These are phyloP conservation scores for Talaromyces sp. DNA, from an alignment of 2,329 filamentous ascomycete species.

Conservation along the genomic window DNA sequence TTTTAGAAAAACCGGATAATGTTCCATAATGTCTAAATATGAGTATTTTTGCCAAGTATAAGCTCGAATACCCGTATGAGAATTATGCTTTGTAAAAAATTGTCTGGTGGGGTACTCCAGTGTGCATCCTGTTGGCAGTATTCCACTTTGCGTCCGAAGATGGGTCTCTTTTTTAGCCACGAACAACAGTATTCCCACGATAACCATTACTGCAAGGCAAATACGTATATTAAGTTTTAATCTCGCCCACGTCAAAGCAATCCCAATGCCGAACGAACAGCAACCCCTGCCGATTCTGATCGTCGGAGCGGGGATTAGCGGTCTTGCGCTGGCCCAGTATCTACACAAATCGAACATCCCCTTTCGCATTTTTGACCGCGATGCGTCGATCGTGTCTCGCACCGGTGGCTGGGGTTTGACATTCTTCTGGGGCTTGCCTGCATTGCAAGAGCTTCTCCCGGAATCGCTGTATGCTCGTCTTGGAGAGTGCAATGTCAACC, in stretches of 20 bases:
- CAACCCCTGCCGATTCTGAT: slow-evolving; percentile 32
- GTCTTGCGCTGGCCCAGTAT: slow-evolving; percentile 38
- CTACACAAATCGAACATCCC: slow-evolving; percentile 28
- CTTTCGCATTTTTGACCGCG: slow-evolving; percentile 38
- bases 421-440: slow-evolving; percentile 57
- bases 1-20: too few relatives aligned
- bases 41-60: too few relatives aligned
- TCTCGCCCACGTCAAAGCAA: neutral
- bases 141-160: too few relatives aligned
- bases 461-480: slow-evolving; percentile 42
- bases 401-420: slow-evolving; percentile 60
- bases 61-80: too few relatives aligned
- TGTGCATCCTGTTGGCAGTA: too few relatives aligned
- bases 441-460: slow-evolving; percentile 49
- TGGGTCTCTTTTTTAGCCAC: neutral
- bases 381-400: slow-evolving; percentile 41
- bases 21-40: too few relatives aligned
- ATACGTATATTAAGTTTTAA: neutral
- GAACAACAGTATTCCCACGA: neutral
- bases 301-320: slow-evolving; percentile 39
- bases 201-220: neutral
- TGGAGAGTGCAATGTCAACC: slow-evolving; percentile 50
- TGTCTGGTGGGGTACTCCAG: too few relatives aligned
- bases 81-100: too few relatives aligned
- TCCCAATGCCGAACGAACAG: neutral